Percentiles rank a stretch among this genome's conserved stretches.
Evolutionary conservation across 495 filamentous ascomycete species (phyloP).

Genomic region (Neurospora intermedia): DNA sequence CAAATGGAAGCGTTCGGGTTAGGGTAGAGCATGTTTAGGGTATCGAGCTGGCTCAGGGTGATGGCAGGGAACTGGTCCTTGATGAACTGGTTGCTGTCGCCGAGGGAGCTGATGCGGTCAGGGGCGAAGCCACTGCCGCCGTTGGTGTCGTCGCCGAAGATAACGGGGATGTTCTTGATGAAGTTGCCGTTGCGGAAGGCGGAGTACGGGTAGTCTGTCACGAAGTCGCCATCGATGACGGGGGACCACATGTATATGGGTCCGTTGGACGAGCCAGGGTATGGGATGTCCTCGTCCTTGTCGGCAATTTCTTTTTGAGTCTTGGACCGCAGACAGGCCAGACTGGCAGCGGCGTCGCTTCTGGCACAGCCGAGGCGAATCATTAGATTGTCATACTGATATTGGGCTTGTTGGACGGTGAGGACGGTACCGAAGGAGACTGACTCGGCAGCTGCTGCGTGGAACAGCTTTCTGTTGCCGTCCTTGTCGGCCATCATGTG

Average conservation of each 20-base stretch:
- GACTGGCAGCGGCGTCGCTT: conserved; percentile 28
- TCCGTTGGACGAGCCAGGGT: conserved; percentile 35
- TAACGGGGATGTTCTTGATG: conserved; percentile 51
- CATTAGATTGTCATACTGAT: conserved; percentile 53
- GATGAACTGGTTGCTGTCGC: conserved; percentile 46
- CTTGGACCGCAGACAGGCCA: conserved; percentile 48
- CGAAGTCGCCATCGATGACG: conserved; percentile 48
- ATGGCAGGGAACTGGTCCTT: conserved; percentile 51
- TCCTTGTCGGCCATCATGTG: conserved; percentile 48
- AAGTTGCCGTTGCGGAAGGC: conserved; percentile 49
- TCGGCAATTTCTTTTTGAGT: conserved; percentile 39
- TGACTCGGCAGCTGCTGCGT: conserved; percentile 53
- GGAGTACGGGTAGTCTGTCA: conserved; percentile 48
- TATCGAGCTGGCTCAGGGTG: conserved; percentile 37
- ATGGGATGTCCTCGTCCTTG: conserved; percentile 42
- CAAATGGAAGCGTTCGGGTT: conserved; percentile 25
- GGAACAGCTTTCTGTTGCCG: conserved; percentile 36
- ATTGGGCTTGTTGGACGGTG: conserved; percentile 50
- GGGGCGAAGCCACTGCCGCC: conserved; percentile 60
- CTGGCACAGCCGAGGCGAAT: conserved; percentile 42
- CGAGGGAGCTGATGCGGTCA: conserved; percentile 29
- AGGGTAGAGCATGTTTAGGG: conserved; percentile 52
- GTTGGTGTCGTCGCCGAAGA: conserved; percentile 62
- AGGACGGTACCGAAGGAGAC: conserved; percentile 54
- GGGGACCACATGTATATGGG: conserved; percentile 42